phyloP scores from a whole-genome alignment of 2,329 filamentous ascomycete species.

The Chalara sp. region DNA sequence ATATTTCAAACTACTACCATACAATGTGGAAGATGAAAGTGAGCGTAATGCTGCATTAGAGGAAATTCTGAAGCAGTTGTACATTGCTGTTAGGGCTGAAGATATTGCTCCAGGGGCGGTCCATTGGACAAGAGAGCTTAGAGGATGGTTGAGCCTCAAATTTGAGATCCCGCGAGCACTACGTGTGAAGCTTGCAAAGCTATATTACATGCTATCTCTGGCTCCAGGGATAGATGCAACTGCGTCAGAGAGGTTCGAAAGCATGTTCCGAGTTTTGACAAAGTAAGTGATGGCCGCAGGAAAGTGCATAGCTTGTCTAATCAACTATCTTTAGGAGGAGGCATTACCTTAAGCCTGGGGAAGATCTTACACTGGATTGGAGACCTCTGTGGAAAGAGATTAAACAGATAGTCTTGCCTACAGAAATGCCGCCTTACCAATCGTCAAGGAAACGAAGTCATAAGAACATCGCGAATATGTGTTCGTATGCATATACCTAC shows the following conservation, averaged over 20 bases:
- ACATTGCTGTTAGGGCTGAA: conserved; percentile 83
- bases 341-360: conserved; percentile 86
- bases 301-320: conserved; percentile 22
- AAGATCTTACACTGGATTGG: conserved; percentile 92
- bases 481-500: conserved; percentile 83
- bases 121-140: conserved; percentile 95
- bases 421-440: conserved; percentile 66
- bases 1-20: conserved; percentile 87
- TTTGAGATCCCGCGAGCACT: conserved; percentile 89
- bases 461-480: conserved; percentile 75
- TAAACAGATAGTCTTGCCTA: conserved; percentile 82
- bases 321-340: conserved; percentile 58
- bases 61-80: conserved; percentile 89
- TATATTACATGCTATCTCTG: conserved; percentile 91
- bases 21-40: conserved; percentile 72
- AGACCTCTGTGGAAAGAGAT: conserved; percentile 86
- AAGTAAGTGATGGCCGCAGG: conserved; percentile 53
- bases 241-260: conserved; percentile 83
- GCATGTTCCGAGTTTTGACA: conserved; percentile 94
- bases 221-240: conserved; percentile 80
- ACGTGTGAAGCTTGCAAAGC: conserved; percentile 73
- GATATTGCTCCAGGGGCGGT: conserved; percentile 91
- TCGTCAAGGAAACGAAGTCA: conserved; percentile 46
- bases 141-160: conserved; percentile 92
- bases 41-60: conserved; percentile 73